These are phyloP conservation scores for Hysterium pulicare DNA, from an alignment of 2,329 filamentous ascomycete species.

Conservation along the genomic window DNA sequence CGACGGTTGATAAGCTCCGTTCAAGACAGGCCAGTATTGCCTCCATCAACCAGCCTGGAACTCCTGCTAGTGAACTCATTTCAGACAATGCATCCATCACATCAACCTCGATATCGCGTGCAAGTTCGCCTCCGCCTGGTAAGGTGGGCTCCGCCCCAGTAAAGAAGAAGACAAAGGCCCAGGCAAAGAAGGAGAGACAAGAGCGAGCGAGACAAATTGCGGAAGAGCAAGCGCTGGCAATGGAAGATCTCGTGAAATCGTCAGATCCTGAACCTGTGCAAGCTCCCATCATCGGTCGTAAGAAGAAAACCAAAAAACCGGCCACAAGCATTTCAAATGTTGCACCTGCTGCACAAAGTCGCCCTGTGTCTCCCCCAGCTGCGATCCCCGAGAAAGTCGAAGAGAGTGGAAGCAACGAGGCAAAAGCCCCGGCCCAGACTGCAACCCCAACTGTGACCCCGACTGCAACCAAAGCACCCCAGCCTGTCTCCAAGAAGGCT, in stretches of 20 bases:
- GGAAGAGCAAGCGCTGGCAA: constrained; percentile 48
- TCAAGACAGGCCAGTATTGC: constrained; percentile 54
- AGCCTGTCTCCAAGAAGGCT: constrained; percentile 3
- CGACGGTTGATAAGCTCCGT: constrained; percentile 40
- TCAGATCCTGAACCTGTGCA: constrained; percentile 51
- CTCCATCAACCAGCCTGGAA: constrained; percentile 64
- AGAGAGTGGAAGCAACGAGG: constrained; percentile 8
- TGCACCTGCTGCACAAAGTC: constrained; percentile 17
- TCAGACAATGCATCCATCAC: constrained; percentile 75
- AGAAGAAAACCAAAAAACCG: constrained; percentile 79
- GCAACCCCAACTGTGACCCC: neutral
- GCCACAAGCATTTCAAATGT: constrained; percentile 27
- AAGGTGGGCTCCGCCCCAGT: constrained; percentile 68
- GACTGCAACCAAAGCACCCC: constrained; percentile 14
- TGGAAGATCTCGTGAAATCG: constrained; percentile 40
- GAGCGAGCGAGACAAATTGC: constrained; percentile 59
- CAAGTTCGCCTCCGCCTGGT: constrained; percentile 64
- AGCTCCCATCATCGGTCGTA: constrained; percentile 72
- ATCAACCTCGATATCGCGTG: constrained; percentile 68
- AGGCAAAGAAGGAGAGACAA: constrained; percentile 72
- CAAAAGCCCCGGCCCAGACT: neutral
- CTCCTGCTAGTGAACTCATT: constrained; percentile 68
- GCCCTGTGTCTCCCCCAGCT: constrained; percentile 28
- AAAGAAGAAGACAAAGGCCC: constrained; percentile 70
- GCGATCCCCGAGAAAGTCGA: constrained; percentile 27